Percentiles rank a stretch among this genome's conserved stretches.
phyloP scores from a whole-genome alignment of 495 filamentous ascomycete species.

The Aspergillus conjunctus region DNA sequence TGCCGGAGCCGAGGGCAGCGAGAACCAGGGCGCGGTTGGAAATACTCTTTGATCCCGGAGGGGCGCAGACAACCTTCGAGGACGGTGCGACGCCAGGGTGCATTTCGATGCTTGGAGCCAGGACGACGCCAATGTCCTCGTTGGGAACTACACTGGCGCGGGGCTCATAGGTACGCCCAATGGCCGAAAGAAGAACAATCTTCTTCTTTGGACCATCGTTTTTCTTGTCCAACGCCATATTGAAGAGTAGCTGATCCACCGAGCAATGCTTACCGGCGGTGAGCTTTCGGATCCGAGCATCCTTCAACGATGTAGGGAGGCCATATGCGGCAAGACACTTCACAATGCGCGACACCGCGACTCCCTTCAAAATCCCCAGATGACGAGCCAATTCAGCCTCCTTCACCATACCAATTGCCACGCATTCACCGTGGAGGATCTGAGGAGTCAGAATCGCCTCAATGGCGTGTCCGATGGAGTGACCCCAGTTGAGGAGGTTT shows the following conservation, averaged over 20 bases:
- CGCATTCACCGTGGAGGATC: slow-evolving; percentile 91
- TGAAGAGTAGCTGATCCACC: slow-evolving; percentile 82
- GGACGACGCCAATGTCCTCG: slow-evolving; percentile 76
- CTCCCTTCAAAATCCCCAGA: slow-evolving; percentile 81
- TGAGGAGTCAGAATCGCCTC: slow-evolving; percentile 96
- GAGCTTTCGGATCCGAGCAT: slow-evolving; percentile 80
- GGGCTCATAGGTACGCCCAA: slow-evolving; percentile 83
- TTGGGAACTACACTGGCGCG: slow-evolving; percentile 88
- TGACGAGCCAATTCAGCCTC: slow-evolving; percentile 92
- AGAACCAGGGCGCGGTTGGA: slow-evolving; percentile 94
- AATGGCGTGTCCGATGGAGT: slow-evolving; percentile 96
- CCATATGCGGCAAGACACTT: slow-evolving; percentile 95
- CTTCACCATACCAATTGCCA: slow-evolving; percentile 97
- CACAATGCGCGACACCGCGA: slow-evolving; percentile 82
- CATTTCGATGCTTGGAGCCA: slow-evolving; percentile 79
- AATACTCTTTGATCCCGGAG: slow-evolving; percentile 96
- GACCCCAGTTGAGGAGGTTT: slow-evolving; percentile 95
- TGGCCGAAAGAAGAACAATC: slow-evolving; percentile 89
- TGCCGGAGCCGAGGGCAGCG: slow-evolving; percentile 85
- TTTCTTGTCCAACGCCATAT: slow-evolving; percentile 99
- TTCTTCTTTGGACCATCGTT: slow-evolving; percentile 96
- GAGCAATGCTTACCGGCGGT: slow-evolving; percentile 88
- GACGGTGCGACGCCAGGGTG: slow-evolving; percentile 64
- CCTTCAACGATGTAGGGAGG: slow-evolving; percentile 81
- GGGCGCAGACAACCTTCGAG: slow-evolving; percentile 73